Evolutionary conservation across 2,329 filamentous ascomycete species (phyloP), one percentile per base, ranked within the genome.

Genomic region (Ambrosiella beaveri): DNA sequence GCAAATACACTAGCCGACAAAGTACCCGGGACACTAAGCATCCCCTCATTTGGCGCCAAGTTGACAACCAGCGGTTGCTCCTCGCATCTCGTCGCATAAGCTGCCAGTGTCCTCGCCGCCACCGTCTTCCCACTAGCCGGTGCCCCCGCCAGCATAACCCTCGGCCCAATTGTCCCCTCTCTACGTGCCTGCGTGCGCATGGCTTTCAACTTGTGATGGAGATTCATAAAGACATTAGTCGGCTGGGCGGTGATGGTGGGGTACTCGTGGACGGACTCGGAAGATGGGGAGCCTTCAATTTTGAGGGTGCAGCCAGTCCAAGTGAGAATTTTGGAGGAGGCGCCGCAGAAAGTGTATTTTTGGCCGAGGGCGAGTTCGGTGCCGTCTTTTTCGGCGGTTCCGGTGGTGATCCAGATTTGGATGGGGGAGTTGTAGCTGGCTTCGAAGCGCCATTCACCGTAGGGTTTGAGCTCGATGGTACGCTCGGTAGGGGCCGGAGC

Each of bases 351-450:
- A 38, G 77, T 83, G 73, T 97, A 97, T 8, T 80, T 77, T 56
- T 85, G 85, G 59, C 85, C 85, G 8, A 80, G 77, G 9, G 89
- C 89, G 49, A 98, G 84, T 72, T 98, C 93, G 58, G 91, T 90
- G 67, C 93, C 93, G 68, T 97, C 95, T 66, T 95, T 82, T 70
- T 98, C 93, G 54, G 91, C 93, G 1, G 84, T 88, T 61, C 93
- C 93, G 39, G 78, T 81, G 58, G 88, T 71, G 35, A 97, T 75
- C 73, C 89, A 75, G 53, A 78, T 66, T 44, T 69, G 68, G 55
- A 77, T 61, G 13, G 54, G 49, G 59, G 70, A 69, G 62, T 67
- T 70, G 61, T 73, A 69, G 9, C 82, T 76, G 50, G 88, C 82
- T 66, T 87, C 78, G 71, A 91, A 91, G 55, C 86, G 80, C 82